A percentile compares a stretch with the other conserved stretches of the same genome.
These are phyloP conservation scores for Coix lacrymajobi DNA, from an alignment of 176 grass and related monocot species.

Conservation along the genomic window DNA sequence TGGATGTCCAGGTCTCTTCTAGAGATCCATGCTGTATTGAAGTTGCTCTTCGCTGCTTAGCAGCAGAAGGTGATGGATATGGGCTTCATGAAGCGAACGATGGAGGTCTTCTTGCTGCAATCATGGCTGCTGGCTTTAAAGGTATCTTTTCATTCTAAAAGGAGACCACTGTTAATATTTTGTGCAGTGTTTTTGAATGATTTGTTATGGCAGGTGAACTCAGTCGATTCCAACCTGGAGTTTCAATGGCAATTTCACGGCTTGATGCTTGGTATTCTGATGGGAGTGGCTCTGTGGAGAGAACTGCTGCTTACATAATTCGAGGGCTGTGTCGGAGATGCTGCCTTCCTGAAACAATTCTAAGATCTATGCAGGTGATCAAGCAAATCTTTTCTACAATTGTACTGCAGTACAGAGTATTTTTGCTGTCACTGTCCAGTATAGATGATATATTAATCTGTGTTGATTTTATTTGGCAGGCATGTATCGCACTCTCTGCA, in stretches of 20 bases:
- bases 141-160: constrained; percentile 33
- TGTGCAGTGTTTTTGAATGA: not conserved
- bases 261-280: constrained; percentile 96
- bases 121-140: constrained; percentile 91
- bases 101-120: constrained; percentile 84
- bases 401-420: not conserved
- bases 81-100: constrained; percentile 81
- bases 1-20: constrained; percentile 55
- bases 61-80: constrained; percentile 71
- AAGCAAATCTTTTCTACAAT: not conserved
- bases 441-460: not conserved
- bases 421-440: not conserved
- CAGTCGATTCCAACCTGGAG: constrained; percentile 91
- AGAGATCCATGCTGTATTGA: constrained; percentile 82
- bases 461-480: constrained; percentile 39
- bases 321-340: constrained; percentile 80
- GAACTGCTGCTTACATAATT: constrained; percentile 68
- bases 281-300: constrained; percentile 48
- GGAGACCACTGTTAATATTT: not conserved
- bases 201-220: constrained; percentile 60
- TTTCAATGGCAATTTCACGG: constrained; percentile 89
- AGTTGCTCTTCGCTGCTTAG: constrained; percentile 68
- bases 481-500: constrained; percentile 70
- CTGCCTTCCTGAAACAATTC: constrained; percentile 87
- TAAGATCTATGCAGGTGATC: constrained; percentile 90